Evolutionary conservation across 345 rosid species (phyloP), one percentile per base, ranked within the genome.

Genomic region (Gossypium ekmanianum): DNA sequence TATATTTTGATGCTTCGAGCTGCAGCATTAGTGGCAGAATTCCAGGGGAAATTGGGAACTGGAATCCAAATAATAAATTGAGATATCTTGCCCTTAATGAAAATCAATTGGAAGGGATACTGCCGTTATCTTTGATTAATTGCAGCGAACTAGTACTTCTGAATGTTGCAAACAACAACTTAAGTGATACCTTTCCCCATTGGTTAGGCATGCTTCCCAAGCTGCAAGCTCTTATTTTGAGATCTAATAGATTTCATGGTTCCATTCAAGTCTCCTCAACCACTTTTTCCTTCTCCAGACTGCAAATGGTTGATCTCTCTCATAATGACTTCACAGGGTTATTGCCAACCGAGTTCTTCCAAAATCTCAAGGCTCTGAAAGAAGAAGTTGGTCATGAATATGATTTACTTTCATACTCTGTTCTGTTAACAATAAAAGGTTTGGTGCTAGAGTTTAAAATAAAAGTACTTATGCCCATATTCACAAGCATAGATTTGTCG

Each of bases 41-140:
- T 34, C 41, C 41, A 5, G 41, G 1, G 41, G 41, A 34, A 34
- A 34, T 34, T 34, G 1, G 41, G 7, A 45, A 45, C 20, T 52
- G 56, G 16, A n/a, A 52, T 52, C 56, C n/a, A 17, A 52, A 16
- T n/a, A 52, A n/a, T 52, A 2, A 14, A 14, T 52, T 52, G 56
- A 52, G 56, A 52, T 52, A 16, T 52, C 57, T 54, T 54, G 57
- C 18, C 22, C 57, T 54, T 17, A 54, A 54, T 17, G 22, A 1
- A 18, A 52, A 52, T 52, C 20, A 52, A 52, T 16, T 52, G 56
- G 56, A 52, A 52, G 56, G 56, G 20, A n/a, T 8, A 52, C n/a
- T 78, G 4, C 75, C 81, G 0, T 16, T 11, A 44, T 54, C 79
- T 14, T 39, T 81, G 20, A 29, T n/a, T 0, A 63, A 73, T 34